phyloP scores from a whole-genome alignment of 306 rosid genomes.

The cucumber (Cucumis sativus) region Cucumber_9930_V3 NC_026661.2:6995501-6996000 shows the following conservation, averaged over 20 bases:
- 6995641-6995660: not conserved
- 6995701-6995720: not conserved
- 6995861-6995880: constrained; percentile 67
- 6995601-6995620: not conserved
- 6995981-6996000: not conserved
- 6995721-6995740: not conserved
- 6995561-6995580: not conserved
- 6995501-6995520: not conserved
- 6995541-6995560: not conserved
- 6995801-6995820: constrained; percentile 71
- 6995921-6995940: not conserved
- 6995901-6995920: not conserved
- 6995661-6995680: not conserved
- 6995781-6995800: constrained; percentile 57
- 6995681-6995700: no score
- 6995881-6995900: constrained; percentile 35
- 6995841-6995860: constrained; percentile 88
- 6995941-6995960: not conserved
- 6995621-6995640: not conserved
- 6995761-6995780: constrained; percentile 4
- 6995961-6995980: not conserved
- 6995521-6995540: not conserved
- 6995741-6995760: not conserved
- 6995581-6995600: not conserved
- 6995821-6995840: constrained; percentile 77